Base-by-base conservation (phyloP, 2,329 filamentous ascomycete genomes). In the Fusarium sp. region DNA sequence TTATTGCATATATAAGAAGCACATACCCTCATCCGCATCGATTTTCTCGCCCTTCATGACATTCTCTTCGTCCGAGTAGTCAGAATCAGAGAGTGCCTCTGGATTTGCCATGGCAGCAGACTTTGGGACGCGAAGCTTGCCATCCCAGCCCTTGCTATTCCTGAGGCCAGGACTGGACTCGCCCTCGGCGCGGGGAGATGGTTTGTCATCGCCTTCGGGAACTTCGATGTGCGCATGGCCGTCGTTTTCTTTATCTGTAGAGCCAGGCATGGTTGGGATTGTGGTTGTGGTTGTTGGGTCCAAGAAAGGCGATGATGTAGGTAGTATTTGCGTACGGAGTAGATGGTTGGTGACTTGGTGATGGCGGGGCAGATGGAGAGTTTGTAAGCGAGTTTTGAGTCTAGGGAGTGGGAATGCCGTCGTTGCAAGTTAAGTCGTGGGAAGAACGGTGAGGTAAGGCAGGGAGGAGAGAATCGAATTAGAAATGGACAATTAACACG, bases 61-160 rank as follows among this genome's bases (percentile, higher is more conserved):
- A 62, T 90, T 87, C 64, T 89, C 86, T 12, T 89, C 87, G 68
- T 86, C 94, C 17, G 92, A 96, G 75, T 95, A 93, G 56, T 97
- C 94, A 0, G 92, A 88, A 73, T 97, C 94, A 42, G 91, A 91
- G 50, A 97, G 79, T 11, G 91, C 92, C 74, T 96, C 93, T 4
- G 93, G 91, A 74, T 97, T 96, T 23, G 86, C 83, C 45, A 96
- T 81, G 30, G 88, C 82, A 9, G 78, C 76, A 11, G 78, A 74
- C 75, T 87, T 90, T 64, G 91, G 89, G 49, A 97, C 80, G 38
- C 92, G 86, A 60, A 95, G 83, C 80, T 95, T 95, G 66, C 92
- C 92, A 77, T 95, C 92, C 92, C 92, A 95, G 63, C 92, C 92
- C 73, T 86, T 89, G 79, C 85, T 88, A 70, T 88, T 86, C 66